Evolutionary conservation across 2,329 filamentous ascomycete species (phyloP).

Genomic region (Alternaria rosae): DNA sequence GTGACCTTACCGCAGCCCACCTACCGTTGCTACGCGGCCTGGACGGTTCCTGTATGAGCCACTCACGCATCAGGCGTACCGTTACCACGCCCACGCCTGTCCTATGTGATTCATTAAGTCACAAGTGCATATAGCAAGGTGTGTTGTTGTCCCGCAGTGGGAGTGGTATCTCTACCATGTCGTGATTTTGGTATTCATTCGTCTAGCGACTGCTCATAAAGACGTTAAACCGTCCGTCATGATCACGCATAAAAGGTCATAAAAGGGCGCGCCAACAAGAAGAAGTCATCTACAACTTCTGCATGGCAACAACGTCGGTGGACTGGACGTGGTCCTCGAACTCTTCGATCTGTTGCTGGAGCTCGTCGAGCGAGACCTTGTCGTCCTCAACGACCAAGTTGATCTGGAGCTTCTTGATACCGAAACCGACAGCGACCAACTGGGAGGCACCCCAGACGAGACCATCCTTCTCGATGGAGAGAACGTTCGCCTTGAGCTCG

Average conservation of each 20-base stretch:
- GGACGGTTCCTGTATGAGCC: neutral
- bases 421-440: slow-evolving; percentile 89
- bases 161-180: slow-evolving; percentile 33
- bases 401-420: slow-evolving; percentile 99
- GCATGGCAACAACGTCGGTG: slow-evolving; percentile 76
- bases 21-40: neutral
- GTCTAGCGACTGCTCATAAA: slow-evolving; percentile 44
- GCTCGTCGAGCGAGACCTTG: slow-evolving; percentile 86
- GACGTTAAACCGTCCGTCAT: slow-evolving; percentile 42
- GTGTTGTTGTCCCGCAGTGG: slow-evolving; percentile 23
- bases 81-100: neutral
- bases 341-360: slow-evolving; percentile 84
- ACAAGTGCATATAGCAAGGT: slow-evolving; percentile 11
- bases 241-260: slow-evolving; percentile 25
- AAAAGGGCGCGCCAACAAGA: slow-evolving; percentile 12
- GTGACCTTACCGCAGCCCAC: neutral
- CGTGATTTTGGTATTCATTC: slow-evolving; percentile 34
- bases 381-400: slow-evolving; percentile 98
- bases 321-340: slow-evolving; percentile 98
- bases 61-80: neutral
- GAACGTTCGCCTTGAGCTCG: slow-evolving; percentile 80
- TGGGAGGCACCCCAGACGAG: slow-evolving; percentile 95
- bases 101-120: neutral
- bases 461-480: slow-evolving; percentile 87
- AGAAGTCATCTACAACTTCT: slow-evolving; percentile 48